Conservation (phyloP, 352 stramenopile species). For the Lagenidium giganteum region DNA sequence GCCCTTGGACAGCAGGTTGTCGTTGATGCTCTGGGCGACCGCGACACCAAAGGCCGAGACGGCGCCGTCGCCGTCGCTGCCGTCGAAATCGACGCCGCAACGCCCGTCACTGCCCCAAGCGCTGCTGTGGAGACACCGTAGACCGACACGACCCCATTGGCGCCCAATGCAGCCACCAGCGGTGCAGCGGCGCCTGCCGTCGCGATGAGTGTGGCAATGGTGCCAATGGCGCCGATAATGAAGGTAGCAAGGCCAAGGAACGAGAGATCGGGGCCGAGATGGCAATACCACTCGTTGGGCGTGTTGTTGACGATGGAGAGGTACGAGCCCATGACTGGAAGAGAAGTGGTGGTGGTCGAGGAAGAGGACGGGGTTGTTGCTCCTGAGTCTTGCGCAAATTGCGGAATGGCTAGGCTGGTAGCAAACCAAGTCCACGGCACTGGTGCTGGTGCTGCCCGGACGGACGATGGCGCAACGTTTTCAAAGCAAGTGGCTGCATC, state of each 20-base stretch:
- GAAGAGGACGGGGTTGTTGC: too few species aligned
- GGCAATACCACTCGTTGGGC: constrained; percentile 8
- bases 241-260: constrained; percentile 8
- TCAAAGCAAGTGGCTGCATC: too few species aligned
- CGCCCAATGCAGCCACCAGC: not conserved
- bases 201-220: constrained; percentile 1
- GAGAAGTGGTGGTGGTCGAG: too few species aligned
- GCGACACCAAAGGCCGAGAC: constrained; percentile 24
- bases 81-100: not conserved
- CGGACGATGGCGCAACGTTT: too few species aligned
- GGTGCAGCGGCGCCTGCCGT: constrained; percentile 2
- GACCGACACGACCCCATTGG: constrained; percentile 3
- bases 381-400: too few species aligned
- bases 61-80: constrained; percentile 11
- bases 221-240: constrained; percentile 1
- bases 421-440: too few species aligned
- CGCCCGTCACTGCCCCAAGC: constrained; percentile 1
- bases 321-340: constrained; percentile 17
- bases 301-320: constrained; percentile 16
- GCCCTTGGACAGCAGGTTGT: constrained; percentile 23
- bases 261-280: constrained; percentile 4
- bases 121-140: constrained; percentile 9
- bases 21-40: constrained; percentile 26
- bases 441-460: too few species aligned
- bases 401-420: too few species aligned